A percentile compares a stretch with the other conserved stretches of the same genome.
These are phyloP conservation scores for Xylariaceae sp. DNA, from an alignment of 2,329 filamentous ascomycete genomes.

Conservation along the genomic window DNA sequence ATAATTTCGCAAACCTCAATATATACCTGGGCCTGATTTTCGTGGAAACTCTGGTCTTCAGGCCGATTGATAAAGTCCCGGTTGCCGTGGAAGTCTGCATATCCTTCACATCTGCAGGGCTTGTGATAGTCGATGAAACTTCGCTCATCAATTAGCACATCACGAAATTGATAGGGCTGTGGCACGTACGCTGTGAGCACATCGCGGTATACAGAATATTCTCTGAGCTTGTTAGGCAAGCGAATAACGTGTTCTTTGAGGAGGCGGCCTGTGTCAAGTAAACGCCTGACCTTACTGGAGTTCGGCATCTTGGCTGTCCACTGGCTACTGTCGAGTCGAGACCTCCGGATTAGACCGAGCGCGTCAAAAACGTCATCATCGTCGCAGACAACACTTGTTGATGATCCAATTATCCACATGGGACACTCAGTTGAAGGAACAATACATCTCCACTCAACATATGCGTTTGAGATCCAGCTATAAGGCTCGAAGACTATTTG, in stretches of 20 bases:
- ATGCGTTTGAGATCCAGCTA: conserved; percentile 9
- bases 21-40: background rate
- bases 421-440: background rate
- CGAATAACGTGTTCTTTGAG: conserved; percentile 1
- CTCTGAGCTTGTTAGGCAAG: too few relatives aligned
- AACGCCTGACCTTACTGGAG: background rate
- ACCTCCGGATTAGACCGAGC: conserved; percentile 1
- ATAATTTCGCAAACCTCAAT: background rate
- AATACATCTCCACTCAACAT: conserved; percentile 9
- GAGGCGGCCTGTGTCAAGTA: conserved; percentile 6
- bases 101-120: too few relatives aligned
- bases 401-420: conserved; percentile 1
- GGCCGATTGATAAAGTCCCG: too few relatives aligned
- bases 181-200: too few relatives aligned
- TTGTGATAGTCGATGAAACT: too few relatives aligned
- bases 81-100: too few relatives aligned
- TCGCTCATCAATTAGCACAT: too few relatives aligned
- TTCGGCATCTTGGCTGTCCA: conserved; percentile 1
- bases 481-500: conserved; percentile 9
- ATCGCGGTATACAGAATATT: too few relatives aligned
- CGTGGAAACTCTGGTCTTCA: too few relatives aligned
- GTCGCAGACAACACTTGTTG: conserved; percentile 5
- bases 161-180: too few relatives aligned
- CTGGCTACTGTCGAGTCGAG: background rate
- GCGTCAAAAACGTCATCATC: conserved; percentile 11